Conservation (phyloP, 768 basidiomycete genomes). For the Xerocomellus dryophilus region DNA sequence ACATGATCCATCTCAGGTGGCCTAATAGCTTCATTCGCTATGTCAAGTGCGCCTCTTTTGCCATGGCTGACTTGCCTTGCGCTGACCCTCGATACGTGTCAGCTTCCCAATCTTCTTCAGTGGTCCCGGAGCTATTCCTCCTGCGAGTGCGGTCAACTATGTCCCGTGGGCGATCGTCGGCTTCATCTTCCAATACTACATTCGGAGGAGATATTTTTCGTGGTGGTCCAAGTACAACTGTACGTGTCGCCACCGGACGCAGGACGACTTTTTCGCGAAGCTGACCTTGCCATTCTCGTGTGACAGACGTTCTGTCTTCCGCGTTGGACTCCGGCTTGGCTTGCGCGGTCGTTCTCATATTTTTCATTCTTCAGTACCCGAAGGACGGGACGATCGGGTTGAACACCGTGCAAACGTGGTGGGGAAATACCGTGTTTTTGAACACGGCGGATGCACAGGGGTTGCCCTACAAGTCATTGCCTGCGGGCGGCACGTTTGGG, state of each 20-base stretch:
- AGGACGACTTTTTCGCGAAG: background rate
- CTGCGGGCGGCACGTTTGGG: conserved; percentile 25
- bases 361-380: conserved; percentile 62
- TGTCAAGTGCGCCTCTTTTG: conserved; percentile 49
- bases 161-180: conserved; percentile 65
- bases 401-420: conserved; percentile 56
- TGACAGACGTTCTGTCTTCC: conserved; percentile 59
- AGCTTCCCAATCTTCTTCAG: conserved; percentile 50
- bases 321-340: conserved; percentile 71
- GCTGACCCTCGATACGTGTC: conserved; percentile 3
- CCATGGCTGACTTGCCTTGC: background rate
- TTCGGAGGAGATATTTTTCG: conserved; percentile 57
- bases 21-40: conserved; percentile 61
- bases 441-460: conserved; percentile 18
- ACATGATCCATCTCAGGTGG: conserved; percentile 53
- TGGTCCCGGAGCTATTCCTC: conserved; percentile 60
- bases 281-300: conserved; percentile 15
- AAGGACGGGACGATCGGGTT: conserved; percentile 54
- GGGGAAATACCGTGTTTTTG: conserved; percentile 54
- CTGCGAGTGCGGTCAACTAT: conserved; percentile 64
- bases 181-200: conserved; percentile 61
- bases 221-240: conserved; percentile 64
- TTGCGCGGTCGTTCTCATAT: conserved; percentile 50
- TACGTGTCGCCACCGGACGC: conserved; percentile 8
- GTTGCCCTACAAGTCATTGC: conserved; percentile 6